Evolutionary conservation across 306 rosid genomes (phyloP), one percentile per base, ranked within the genome.

Genomic region (Acacia confusa): DNA sequence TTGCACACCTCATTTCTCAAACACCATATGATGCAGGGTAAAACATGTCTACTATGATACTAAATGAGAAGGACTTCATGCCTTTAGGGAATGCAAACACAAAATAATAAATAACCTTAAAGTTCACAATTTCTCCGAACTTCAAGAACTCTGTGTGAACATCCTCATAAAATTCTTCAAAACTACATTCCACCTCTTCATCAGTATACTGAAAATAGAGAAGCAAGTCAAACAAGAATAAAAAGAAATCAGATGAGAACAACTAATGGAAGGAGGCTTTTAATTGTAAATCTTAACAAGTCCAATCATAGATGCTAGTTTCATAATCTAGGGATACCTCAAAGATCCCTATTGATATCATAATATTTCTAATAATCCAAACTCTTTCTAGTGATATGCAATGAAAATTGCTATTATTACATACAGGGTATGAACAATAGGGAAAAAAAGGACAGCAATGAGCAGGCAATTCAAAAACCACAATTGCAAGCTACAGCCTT

Each of bases 61-160:
- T 44, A n/a, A 43, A 45, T 41, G 36, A 64, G 45, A 43, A 61
- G 32, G 44, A 43, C 4, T 11, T 77, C 20, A 63, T 19, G 40
- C n/a, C 20, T 44, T 43, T 45, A 53, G 32, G 4, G 7, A 64
- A 77, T 28, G 47, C 20, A 61, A 74, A 75, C 45, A 66, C 48
- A 41, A 16, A 41, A 65, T 34, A 70, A 80, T 82, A 72, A 74
- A 72, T 66, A 84, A 95, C 99, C 99, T 95, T 95, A 86, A 95
- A 95, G 90, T 93, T 95, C 70, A 92, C 86, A 85, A 95, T 93
- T 90, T 95, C 97, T 61, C 99, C 99, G 77, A 89, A 93, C 87
- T 92, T 95, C 84, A 88, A 87, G 85, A 95, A 93, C 86, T 95
- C 97, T n/a, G 97, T 95, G 86, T 95, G 99, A 86, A 95, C 99